A percentile compares a stretch with the other conserved stretches of the same genome.
These are phyloP conservation scores for Zalerion maritima DNA, from an alignment of 495 filamentous ascomycete species.

Conservation along the genomic window DNA sequence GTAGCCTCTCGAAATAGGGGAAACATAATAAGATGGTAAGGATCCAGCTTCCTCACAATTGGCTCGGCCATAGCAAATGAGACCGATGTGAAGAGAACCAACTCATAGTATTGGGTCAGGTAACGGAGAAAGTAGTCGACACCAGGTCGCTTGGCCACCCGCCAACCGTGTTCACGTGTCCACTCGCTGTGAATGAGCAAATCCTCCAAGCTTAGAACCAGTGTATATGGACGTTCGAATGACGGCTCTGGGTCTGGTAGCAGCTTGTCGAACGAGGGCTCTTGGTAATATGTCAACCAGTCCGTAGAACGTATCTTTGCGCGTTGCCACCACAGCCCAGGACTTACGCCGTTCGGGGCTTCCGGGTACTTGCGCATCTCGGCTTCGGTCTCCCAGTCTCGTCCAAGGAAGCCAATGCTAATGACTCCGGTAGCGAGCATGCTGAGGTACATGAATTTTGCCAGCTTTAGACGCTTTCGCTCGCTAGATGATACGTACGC, in stretches of 20 bases:
- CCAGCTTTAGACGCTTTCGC: conserved; percentile 54
- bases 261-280: conserved; percentile 87
- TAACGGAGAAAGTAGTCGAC: conserved; percentile 96
- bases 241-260: conserved; percentile 76
- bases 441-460: conserved; percentile 48
- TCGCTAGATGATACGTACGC: conserved; percentile 87
- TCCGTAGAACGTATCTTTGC: conserved; percentile 57
- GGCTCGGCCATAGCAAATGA: conserved; percentile 71
- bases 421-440: conserved; percentile 18
- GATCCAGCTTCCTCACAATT: conserved; percentile 83
- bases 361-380: conserved; percentile 49
- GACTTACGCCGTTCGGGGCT: conserved; percentile 46
- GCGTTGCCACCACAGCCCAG: conserved; percentile 60
- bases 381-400: conserved; percentile 72
- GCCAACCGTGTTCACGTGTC: conserved; percentile 87
- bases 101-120: conserved; percentile 90
- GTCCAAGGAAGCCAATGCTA: conserved; percentile 52
- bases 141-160: conserved; percentile 86
- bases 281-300: conserved; percentile 79
- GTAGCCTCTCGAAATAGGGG: conserved; percentile 90
- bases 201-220: conserved; percentile 87
- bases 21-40: conserved; percentile 92
- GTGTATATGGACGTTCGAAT: conserved; percentile 75
- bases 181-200: conserved; percentile 87
- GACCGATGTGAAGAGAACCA: conserved; percentile 85